Evolutionary conservation across 805 yeast genomes (phyloP).

Genomic region (Hanseniaspora valbyensis): DNA sequence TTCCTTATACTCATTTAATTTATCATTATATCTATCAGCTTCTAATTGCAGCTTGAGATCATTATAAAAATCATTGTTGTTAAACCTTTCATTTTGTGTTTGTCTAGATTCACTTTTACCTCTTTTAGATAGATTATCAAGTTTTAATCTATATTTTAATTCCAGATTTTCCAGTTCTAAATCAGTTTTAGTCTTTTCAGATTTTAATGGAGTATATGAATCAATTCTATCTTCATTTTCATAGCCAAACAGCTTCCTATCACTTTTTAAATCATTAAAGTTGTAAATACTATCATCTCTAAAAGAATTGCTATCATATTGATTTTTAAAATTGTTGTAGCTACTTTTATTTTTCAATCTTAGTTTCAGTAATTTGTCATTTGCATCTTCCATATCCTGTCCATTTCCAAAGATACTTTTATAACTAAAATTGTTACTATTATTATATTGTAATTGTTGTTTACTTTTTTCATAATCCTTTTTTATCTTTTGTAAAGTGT

Average conservation of each 20-base stretch:
- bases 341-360: background rate
- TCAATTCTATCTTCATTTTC: background rate
- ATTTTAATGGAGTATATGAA: background rate
- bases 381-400: background rate
- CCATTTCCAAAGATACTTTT: slow-evolving; percentile 13
- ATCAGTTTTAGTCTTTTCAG: background rate
- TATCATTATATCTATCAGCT: background rate
- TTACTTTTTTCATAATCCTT: slow-evolving; percentile 12
- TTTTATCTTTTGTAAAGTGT: slow-evolving; percentile 8
- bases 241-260: background rate
- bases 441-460: background rate
- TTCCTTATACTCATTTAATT: slow-evolving; percentile 3
- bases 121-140: background rate
- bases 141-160: slow-evolving; percentile 1
- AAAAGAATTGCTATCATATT: background rate
- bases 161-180: slow-evolving; percentile 8
- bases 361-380: background rate
- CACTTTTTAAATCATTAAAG: background rate
- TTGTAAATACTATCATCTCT: slow-evolving; percentile 14
- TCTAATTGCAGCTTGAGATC: slow-evolving; percentile 1
- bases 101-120: background rate
- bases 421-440: background rate
- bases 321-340: background rate
- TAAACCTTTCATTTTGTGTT: background rate
- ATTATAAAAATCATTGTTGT: background rate